Conservation (phyloP, 495 filamentous ascomycete genomes). For the Lichenothelia convexa region DNA sequence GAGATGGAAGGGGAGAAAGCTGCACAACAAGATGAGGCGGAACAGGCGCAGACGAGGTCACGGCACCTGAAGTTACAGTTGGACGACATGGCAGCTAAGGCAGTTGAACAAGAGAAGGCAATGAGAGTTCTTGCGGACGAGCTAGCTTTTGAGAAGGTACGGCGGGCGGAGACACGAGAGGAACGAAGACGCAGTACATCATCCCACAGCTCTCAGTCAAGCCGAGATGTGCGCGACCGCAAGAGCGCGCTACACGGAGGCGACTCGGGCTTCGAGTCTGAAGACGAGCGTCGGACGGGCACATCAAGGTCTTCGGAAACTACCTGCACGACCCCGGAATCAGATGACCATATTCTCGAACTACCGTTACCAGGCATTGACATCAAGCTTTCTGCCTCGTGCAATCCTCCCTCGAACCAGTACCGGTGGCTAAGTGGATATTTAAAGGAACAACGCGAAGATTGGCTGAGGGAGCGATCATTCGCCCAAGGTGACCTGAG, state of each 20-base stretch:
- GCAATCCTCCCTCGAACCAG: not conserved
- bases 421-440: not conserved
- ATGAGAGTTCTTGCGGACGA: conserved; percentile 47
- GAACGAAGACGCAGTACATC: conserved; percentile 6
- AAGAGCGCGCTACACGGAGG: conserved; percentile 8
- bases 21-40: conserved; percentile 50
- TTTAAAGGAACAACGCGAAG: not conserved
- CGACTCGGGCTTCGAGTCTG: conserved; percentile 6
- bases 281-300: too few relatives aligned
- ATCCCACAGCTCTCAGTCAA: conserved; percentile 6
- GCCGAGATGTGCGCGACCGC: conserved; percentile 1
- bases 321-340: conserved; percentile 20
- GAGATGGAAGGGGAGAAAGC: conserved; percentile 43
- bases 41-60: conserved; percentile 51
- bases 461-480: too few relatives aligned
- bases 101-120: conserved; percentile 41
- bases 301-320: too few relatives aligned
- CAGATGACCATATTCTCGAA: too few relatives aligned
- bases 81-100: conserved; percentile 55
- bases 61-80: conserved; percentile 53
- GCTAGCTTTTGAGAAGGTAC: conserved; percentile 38
- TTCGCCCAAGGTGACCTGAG: too few relatives aligned
- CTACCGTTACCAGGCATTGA: too few relatives aligned
- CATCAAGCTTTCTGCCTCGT: conserved; percentile 10
- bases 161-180: conserved; percentile 33